A percentile compares a stretch with the other conserved stretches of the same genome.
These are phyloP conservation scores for Phytophthora sp. DNA, from an alignment of 352 stramenopile genomes.

Conservation along the genomic window DNA sequence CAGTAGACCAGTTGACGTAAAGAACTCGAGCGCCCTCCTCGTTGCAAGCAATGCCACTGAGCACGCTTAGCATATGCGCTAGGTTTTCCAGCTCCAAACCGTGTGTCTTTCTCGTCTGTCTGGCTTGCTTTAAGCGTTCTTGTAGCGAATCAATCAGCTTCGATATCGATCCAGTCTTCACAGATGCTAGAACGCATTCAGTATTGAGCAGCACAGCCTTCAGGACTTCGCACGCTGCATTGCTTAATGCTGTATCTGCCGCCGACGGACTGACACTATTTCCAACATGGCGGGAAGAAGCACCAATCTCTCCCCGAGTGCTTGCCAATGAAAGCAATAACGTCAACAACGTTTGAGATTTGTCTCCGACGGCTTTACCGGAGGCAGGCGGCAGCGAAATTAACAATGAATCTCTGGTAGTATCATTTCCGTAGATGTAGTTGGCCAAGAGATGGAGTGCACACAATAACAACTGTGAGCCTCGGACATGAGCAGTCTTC, in stretches of 20 bases:
- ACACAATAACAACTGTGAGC: conserved; percentile 47
- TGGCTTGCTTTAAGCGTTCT: conserved; percentile 36
- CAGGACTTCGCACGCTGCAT: conserved; percentile 48
- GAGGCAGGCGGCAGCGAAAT: conserved; percentile 1
- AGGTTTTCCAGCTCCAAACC: conserved; percentile 39
- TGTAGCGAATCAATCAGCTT: conserved; percentile 46
- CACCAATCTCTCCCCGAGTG: conserved; percentile 17
- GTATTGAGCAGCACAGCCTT: conserved; percentile 50
- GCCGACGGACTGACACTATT: background rate
- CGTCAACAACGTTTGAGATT: conserved; percentile 20
- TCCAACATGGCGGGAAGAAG: conserved; percentile 1
- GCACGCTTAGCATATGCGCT: conserved; percentile 49
- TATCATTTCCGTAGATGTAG: conserved; percentile 51
- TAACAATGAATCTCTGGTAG: conserved; percentile 40
- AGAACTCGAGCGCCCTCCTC: conserved; percentile 57
- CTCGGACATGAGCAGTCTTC: conserved; percentile 45
- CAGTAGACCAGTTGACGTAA: conserved; percentile 34
- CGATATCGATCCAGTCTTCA: conserved; percentile 50
- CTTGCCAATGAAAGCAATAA: conserved; percentile 16
- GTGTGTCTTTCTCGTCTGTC: conserved; percentile 46
- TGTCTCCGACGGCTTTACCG: conserved; percentile 16
- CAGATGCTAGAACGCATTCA: conserved; percentile 52
- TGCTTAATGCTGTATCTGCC: conserved; percentile 31
- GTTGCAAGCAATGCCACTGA: conserved; percentile 43
- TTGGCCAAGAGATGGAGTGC: conserved; percentile 57